Evolutionary conservation across 148 eudicot genomes (phyloP).

Genomic region (Rhododendron griersonianum): DNA sequence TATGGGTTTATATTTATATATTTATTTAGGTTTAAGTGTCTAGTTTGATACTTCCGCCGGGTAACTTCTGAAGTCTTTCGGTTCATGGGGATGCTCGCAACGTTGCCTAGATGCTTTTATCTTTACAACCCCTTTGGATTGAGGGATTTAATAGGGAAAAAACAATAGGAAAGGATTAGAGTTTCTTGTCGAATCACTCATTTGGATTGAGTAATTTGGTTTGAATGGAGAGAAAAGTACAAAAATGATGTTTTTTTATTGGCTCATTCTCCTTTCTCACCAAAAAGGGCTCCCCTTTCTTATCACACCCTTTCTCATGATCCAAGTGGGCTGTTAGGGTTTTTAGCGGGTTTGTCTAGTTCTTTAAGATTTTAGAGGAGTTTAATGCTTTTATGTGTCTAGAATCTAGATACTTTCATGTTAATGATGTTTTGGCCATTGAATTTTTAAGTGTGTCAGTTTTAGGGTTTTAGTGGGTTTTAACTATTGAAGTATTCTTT

Average conservation of each 20-base stretch:
- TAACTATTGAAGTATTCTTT: background rate
- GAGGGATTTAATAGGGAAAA: background rate
- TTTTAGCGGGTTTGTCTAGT: background rate
- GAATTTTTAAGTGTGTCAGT: background rate
- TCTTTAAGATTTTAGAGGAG: background rate
- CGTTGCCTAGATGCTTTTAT: background rate
- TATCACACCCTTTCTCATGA: background rate
- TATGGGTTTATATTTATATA: too few relatives aligned
- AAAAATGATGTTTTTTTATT: background rate
- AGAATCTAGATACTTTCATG: background rate
- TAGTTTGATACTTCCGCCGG: background rate
- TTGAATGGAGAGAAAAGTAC: background rate
- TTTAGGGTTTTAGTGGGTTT: conserved; percentile 3
- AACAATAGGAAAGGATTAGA: too few relatives aligned
- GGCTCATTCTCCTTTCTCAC: too few relatives aligned
- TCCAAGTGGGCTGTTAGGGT: background rate
- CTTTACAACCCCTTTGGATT: background rate
- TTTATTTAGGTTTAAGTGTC: background rate
- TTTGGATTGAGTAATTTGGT: background rate
- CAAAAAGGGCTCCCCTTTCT: background rate
- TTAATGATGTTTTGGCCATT: background rate
- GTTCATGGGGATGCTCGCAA: background rate
- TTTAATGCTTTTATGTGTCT: background rate
- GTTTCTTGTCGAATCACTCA: too few relatives aligned
- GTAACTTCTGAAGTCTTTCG: background rate